Conservation (phyloP, 768 basidiomycete species). For the Macrolepiota fuliginosa region DNA sequence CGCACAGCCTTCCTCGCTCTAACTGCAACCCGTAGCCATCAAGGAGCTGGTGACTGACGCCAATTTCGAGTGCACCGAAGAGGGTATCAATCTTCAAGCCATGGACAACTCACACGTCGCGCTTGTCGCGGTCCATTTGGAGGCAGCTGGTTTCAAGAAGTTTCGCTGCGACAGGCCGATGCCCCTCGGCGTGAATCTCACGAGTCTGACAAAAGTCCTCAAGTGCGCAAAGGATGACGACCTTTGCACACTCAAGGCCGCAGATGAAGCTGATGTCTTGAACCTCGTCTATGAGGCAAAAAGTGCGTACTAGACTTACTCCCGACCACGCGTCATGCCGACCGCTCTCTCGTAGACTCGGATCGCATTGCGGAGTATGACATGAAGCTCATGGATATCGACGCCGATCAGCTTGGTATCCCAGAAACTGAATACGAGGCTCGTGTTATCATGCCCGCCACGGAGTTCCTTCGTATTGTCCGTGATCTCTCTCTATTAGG, state of each 20-base stretch:
- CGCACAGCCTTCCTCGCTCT: background rate
- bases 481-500: conserved; percentile 88
- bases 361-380: conserved; percentile 98
- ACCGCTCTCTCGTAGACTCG: conserved; percentile 49
- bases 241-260: conserved; percentile 84
- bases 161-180: conserved; percentile 96
- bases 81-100: conserved; percentile 92
- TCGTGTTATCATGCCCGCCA: conserved; percentile 79
- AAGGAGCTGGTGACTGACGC: conserved; percentile 98
- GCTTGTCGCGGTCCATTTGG: conserved; percentile 84
- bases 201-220: conserved; percentile 88
- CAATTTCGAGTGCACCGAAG: conserved; percentile 96
- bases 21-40: conserved; percentile 60
- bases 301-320: conserved; percentile 48
- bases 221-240: conserved; percentile 98
- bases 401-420: conserved; percentile 90
- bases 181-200: conserved; percentile 85
- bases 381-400: conserved; percentile 99
- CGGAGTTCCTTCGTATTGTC: conserved; percentile 91
- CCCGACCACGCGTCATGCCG: conserved; percentile 2
- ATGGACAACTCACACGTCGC: conserved; percentile 99
- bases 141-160: conserved; percentile 74
- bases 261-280: conserved; percentile 86
- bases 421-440: conserved; percentile 98
- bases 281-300: conserved; percentile 89